Conservation (phyloP, 352 stramenopile species). For the Globisporangium radiosum region DNA sequence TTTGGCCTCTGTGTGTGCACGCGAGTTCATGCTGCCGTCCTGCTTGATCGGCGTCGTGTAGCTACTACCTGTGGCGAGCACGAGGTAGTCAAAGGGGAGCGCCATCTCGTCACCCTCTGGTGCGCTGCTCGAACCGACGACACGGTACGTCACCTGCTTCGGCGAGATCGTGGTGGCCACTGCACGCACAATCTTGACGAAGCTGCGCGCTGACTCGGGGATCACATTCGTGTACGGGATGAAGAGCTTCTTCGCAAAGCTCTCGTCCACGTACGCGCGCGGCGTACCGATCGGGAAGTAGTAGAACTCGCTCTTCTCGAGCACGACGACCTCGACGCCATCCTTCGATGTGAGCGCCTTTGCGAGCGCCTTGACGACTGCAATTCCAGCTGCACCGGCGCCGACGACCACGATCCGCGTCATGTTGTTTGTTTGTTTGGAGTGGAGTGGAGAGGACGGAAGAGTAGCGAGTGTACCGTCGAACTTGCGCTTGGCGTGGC, state of each 20-base stretch:
- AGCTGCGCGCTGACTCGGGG: slow-evolving; percentile 19
- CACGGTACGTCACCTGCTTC: too few relatives aligned
- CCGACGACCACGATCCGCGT: slow-evolving; percentile 46
- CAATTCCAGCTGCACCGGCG: slow-evolving; percentile 38
- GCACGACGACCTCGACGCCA: slow-evolving; percentile 29
- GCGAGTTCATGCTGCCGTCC: slow-evolving; percentile 17
- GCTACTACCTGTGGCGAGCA: slow-evolving; percentile 52
- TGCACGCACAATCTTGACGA: slow-evolving; percentile 35
- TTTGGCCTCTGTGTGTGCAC: slow-evolving; percentile 16
- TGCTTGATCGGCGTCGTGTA: slow-evolving; percentile 60
- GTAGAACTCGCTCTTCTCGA: slow-evolving; percentile 55
- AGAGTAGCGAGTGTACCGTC: too few relatives aligned
- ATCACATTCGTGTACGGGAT: slow-evolving; percentile 48
- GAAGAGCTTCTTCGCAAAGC: slow-evolving; percentile 46
- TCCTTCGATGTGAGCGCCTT: slow-evolving; percentile 24
- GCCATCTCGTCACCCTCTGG: neutral
- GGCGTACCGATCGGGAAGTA: slow-evolving; percentile 37
- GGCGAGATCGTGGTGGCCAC: slow-evolving; percentile 28
- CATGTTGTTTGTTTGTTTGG: too few relatives aligned
- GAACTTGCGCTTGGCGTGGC: too few relatives aligned
- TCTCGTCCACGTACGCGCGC: slow-evolving; percentile 36
- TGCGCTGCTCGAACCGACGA: too few relatives aligned
- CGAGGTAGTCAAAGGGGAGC: slow-evolving; percentile 50
- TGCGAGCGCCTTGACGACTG: slow-evolving; percentile 30
- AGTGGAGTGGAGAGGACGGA: too few relatives aligned